A percentile compares a stretch with the other conserved stretches of the same genome.
These are phyloP conservation scores for Lentinula sp. DNA, from an alignment of 768 basidiomycete species.

Conservation along the genomic window DNA sequence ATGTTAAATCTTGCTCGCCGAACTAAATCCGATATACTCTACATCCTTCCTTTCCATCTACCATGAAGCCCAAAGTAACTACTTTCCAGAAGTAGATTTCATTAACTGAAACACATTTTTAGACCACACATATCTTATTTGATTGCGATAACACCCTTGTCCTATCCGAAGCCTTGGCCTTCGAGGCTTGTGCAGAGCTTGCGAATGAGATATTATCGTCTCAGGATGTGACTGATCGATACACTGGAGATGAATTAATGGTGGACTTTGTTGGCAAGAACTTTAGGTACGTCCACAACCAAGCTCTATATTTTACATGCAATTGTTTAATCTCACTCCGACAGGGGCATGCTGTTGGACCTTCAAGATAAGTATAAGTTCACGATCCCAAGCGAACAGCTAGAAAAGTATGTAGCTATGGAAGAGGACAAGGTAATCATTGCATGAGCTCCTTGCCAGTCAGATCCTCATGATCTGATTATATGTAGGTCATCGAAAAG, in stretches of 20 bases:
- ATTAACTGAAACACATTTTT: neutral
- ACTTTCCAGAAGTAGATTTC: neutral
- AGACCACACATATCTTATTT: conserved; percentile 19
- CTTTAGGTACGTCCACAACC: conserved; percentile 7
- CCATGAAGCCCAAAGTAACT: conserved; percentile 4
- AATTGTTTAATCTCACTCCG: neutral
- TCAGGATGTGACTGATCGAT: conserved; percentile 13
- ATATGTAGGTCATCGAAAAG: conserved; percentile 41
- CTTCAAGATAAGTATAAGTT: conserved; percentile 14
- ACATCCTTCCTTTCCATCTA: neutral
- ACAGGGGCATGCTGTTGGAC: conserved; percentile 12
- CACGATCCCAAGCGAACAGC: conserved; percentile 7
- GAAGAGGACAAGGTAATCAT: conserved; percentile 30
- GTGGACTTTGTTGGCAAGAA: conserved; percentile 19
- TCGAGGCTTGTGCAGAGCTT: conserved; percentile 19
- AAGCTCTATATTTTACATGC: neutral
- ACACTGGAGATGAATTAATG: conserved; percentile 17
- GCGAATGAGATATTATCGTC: conserved; percentile 16
- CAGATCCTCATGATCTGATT: neutral
- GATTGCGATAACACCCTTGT: conserved; percentile 21
- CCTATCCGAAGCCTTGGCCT: conserved; percentile 17
- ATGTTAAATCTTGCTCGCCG: too few species aligned
- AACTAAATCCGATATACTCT: neutral
- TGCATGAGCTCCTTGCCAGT: neutral
- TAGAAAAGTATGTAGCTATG: conserved; percentile 16